Evolutionary conservation across 2,329 filamentous ascomycete species (phyloP).

Genomic region (Ploettnerulaceae sp.): DNA sequence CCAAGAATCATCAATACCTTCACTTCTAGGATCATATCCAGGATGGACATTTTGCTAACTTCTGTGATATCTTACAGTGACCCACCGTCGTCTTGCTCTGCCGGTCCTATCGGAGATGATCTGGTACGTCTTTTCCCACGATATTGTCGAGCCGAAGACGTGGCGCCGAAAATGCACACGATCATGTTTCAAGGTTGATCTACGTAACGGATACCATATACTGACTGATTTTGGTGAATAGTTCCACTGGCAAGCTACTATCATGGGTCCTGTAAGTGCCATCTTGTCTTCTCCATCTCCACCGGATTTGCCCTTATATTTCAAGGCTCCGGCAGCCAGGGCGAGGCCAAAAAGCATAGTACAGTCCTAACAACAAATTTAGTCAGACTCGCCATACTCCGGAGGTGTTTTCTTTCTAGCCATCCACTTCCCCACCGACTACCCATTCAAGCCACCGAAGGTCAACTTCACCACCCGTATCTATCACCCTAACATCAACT

Average conservation of each 20-base stretch:
- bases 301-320: constrained; percentile 11
- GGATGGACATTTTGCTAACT: constrained; percentile 21
- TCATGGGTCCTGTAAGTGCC: constrained; percentile 93
- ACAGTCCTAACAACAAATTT: constrained; percentile 24
- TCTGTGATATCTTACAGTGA: constrained; percentile 57
- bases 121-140: constrained; percentile 62
- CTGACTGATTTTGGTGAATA: constrained; percentile 41
- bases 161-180: constrained; percentile 20
- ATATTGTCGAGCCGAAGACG: constrained; percentile 16
- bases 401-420: constrained; percentile 98
- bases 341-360: constrained; percentile 7
- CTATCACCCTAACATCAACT: constrained; percentile 99
- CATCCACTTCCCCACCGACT: constrained; percentile 99
- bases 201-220: constrained; percentile 10
- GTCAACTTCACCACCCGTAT: constrained; percentile 99
- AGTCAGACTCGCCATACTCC: constrained; percentile 96
- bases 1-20: constrained; percentile 34
- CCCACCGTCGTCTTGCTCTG: constrained; percentile 97
- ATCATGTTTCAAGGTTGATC: constrained; percentile 15
- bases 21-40: constrained; percentile 12
- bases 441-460: constrained; percentile 99
- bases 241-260: constrained; percentile 99
- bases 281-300: constrained; percentile 25
- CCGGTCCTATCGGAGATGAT: constrained; percentile 94
- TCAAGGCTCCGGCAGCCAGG: constrained; percentile 18